Percentiles rank a stretch among this genome's conserved stretches.
phyloP scores from a whole-genome alignment of 1,284 basidiomycete genomes.

The Ustilago crameri region DNA sequence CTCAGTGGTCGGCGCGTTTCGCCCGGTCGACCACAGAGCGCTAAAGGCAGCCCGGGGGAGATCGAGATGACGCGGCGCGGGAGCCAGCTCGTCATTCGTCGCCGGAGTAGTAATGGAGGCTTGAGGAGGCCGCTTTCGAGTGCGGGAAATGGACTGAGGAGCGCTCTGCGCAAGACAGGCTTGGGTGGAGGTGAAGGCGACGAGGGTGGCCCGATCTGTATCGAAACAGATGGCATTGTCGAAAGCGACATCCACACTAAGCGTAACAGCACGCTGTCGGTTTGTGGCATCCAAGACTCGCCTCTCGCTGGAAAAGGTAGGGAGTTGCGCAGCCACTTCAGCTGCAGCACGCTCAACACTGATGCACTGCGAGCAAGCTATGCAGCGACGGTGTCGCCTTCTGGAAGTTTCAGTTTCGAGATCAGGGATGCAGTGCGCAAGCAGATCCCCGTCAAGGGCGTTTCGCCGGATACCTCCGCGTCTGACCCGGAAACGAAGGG shows the following conservation, averaged over 20 bases:
- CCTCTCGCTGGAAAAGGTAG: too few species aligned
- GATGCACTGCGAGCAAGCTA: constrained; percentile 1
- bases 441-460: not conserved
- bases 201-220: constrained; percentile 18
- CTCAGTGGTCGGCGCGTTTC: not conserved
- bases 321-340: constrained; percentile 24
- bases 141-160: constrained; percentile 16
- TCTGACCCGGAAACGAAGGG: not conserved
- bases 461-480: not conserved
- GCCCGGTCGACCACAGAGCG: constrained; percentile 17
- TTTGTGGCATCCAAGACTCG: too few species aligned
- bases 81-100: constrained; percentile 25
- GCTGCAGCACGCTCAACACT: constrained; percentile 12
- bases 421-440: constrained; percentile 29
- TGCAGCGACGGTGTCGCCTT: constrained; percentile 11
- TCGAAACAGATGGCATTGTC: constrained; percentile 33
- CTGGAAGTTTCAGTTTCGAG: constrained; percentile 42
- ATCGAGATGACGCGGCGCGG: constrained; percentile 40
- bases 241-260: constrained; percentile 1
- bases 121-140: constrained; percentile 19
- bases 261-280: too few species aligned
- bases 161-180: constrained; percentile 10
- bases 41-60: constrained; percentile 6
- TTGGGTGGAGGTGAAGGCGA: not conserved
- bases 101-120: constrained; percentile 6